Base-by-base conservation (phyloP, 495 filamentous ascomycete species). In the Jackrogersella minutella region DNA sequence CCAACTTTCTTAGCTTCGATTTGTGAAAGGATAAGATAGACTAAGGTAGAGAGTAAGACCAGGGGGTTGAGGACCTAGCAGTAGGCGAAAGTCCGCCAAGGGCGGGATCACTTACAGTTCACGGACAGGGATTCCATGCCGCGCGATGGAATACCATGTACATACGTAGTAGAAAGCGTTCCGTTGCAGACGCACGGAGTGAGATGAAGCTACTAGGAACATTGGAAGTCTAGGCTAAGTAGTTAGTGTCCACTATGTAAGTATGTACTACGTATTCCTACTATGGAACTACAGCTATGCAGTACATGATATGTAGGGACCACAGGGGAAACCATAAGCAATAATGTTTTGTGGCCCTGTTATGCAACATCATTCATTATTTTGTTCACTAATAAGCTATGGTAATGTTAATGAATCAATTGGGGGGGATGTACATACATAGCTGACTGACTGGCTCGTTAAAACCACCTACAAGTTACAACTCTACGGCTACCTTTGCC, bases 1-100 rank as follows among this genome's bases (percentile, higher is more conserved):
- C 66, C 59, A 63, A 63, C 65, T 55, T 69, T 47, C 55, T 62
- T 69, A 69, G 66, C 66, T 64, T 64, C 66, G 66, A 69, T 69
- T 64, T 64, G 56, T 36, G 62, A 70, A 62, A 46, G 49, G 49
- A 36, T 34, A 31, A 62, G 40, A 33, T 55, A 58, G 59, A 30
- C 26, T 30, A 30, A 7, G 3, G 26, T 30, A 30, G 26, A 3
- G 7, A 3, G 26, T 30, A 30, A 46, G 60, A 64, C 47, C 47
- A 39, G 56, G 61, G 62, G 62, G 62, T 46, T 17, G 34, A 7
- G 26, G 26, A 30, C 7, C 41, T 52, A 49, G 61, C 37, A 70
- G 61, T 31, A 70, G 57, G 30, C 58, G 14, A 61, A 57, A 53
- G 66, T 51, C 66, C 66, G 66, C 66, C 66, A 69, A 70, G 67